Evolutionary conservation across 257 asterid species (phyloP).

Genomic region (Scutellaria barbata): DNA sequence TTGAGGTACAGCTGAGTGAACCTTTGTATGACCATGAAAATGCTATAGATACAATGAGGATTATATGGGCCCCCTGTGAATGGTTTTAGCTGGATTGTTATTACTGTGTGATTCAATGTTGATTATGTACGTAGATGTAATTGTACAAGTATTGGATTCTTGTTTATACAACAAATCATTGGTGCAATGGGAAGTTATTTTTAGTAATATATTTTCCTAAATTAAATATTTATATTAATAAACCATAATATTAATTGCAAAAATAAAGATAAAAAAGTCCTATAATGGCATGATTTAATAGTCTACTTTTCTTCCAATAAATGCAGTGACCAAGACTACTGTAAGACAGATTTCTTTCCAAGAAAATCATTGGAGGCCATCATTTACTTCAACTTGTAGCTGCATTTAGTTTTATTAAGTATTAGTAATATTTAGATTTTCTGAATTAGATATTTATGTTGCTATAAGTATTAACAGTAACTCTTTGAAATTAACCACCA

Average conservation of each 20-base stretch:
- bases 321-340: neutral
- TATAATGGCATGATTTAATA: neutral
- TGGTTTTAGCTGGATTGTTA: conserved; percentile 24
- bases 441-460: no score
- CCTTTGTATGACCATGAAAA: conserved; percentile 20
- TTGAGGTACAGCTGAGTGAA: conserved; percentile 21
- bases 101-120: conserved; percentile 24
- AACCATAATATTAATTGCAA: no score
- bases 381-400: neutral
- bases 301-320: neutral
- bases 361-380: neutral
- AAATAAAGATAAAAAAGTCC: no score
- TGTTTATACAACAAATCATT: conserved; percentile 32
- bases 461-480: no score
- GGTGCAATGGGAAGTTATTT: conserved; percentile 17
- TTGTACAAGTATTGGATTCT: conserved; percentile 32
- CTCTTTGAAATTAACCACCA: no score
- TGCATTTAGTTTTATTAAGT: neutral
- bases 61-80: conserved; percentile 11
- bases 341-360: conserved; percentile 3
- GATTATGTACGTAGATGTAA: conserved; percentile 41
- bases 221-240: neutral
- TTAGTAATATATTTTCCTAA: neutral
- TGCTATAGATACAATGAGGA: conserved; percentile 10
- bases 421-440: neutral